A percentile compares a stretch with the other conserved stretches of the same genome.
Conservation (phyloP, 345 rosid genomes). For the Abelmoschus esculentus region DNA sequence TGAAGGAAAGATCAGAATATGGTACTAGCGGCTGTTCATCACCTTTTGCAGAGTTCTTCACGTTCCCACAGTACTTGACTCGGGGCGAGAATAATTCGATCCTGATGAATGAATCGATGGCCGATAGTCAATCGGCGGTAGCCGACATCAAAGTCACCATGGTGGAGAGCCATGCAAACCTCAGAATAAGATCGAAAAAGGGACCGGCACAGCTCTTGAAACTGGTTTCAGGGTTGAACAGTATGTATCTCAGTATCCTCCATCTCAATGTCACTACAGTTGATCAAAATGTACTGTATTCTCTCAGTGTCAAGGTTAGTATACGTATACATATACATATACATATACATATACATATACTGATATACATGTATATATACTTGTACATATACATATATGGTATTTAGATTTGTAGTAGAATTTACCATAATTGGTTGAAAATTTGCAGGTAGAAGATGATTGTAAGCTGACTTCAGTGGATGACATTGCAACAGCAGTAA, state of each 20-base stretch:
- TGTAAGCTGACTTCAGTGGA: conserved; percentile 70
- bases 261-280: conserved; percentile 74
- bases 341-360: neutral
- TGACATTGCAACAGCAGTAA: conserved; percentile 67
- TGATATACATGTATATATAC: neutral
- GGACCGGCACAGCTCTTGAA: conserved; percentile 67
- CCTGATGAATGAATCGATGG: conserved; percentile 19
- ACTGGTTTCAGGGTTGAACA: conserved; percentile 57
- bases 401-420: neutral
- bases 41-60: conserved; percentile 58
- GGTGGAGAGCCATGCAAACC: conserved; percentile 75
- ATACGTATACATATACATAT: neutral
- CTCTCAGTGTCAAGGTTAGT: conserved; percentile 73
- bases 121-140: conserved; percentile 21
- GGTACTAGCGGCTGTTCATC: conserved; percentile 10
- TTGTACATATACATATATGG: neutral
- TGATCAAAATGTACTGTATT: conserved; percentile 58
- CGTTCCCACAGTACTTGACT: conserved; percentile 53
- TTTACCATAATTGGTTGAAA: neutral
- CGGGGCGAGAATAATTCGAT: conserved; percentile 11
- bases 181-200: conserved; percentile 64
- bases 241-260: conserved; percentile 55
- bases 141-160: conserved; percentile 81
- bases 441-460: conserved; percentile 77
- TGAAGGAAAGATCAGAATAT: conserved; percentile 17